Evolutionary conservation across 495 filamentous ascomycete genomes (phyloP), one percentile per base, ranked within the genome.

Genomic region (Penicillium steckii): DNA sequence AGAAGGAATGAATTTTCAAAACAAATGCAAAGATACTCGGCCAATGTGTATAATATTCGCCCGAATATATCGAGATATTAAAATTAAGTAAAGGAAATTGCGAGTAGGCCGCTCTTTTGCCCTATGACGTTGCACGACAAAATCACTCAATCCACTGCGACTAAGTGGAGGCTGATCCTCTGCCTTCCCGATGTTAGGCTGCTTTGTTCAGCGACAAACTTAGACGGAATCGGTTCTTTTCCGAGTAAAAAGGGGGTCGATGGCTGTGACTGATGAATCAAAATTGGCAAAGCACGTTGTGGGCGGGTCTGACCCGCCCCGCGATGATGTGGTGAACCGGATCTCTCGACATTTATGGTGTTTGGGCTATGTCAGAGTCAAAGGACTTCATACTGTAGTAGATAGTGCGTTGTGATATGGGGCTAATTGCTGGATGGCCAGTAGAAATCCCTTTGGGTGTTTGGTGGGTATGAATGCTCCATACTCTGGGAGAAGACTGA

Each of bases 91-190:
- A 41, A 23, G 38, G 19, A 41, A 41, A 41, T 41, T 41, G 38
- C 38, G 38, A 41, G 38, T 41, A 41, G 38, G 38, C 38, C 38
- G 8, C 38, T 33, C 44, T 32, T 29, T 22, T 29, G 27, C 10
- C 19, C 27, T 46, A 46, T 46, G 44, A 46, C 44, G 44, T 33
- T 21, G 26, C 13, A 17, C 26, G 23, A 46, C 44, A 46, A 46
- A 46, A 46, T 46, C 26, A 21, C 44, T 29, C 44, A 46, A 15
- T 33, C 44, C 26, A 46, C 44, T 32, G 8, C 7, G 6, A 22
- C 27, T 8, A 46, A 46, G 44, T 46, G 44, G 44, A 46, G 44
- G 27, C 17, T 13, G 22, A 19, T 6, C 17, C 25, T 32, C 26
- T 33, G 26, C 6, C 5, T 29, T 17, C 38, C 33, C 33, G 18